Evolutionary conservation across 2,329 filamentous ascomycete genomes (phyloP).

Genomic region (Pyrenophora graminea): DNA sequence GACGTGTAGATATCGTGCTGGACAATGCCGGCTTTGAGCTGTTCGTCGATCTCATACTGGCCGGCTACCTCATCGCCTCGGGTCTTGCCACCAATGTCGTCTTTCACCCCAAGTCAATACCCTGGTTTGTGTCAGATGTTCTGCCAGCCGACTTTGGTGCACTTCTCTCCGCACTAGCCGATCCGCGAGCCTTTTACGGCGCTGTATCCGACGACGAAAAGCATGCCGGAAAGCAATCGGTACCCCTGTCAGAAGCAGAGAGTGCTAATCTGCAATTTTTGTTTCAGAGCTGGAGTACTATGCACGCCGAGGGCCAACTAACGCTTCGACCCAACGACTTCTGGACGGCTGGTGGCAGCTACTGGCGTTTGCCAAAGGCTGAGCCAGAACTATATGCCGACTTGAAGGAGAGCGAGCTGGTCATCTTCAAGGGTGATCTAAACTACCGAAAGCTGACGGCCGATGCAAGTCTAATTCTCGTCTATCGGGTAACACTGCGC

Average conservation of each 20-base stretch:
- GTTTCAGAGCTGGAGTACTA: conserved; percentile 77
- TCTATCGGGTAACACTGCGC: background rate
- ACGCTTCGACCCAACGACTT: conserved; percentile 82
- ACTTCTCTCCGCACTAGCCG: conserved; percentile 78
- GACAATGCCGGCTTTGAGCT: conserved; percentile 98
- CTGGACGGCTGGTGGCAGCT: conserved; percentile 88
- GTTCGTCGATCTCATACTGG: conserved; percentile 90
- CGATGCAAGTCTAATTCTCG: conserved; percentile 66
- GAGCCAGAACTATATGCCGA: conserved; percentile 74
- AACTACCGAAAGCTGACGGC: conserved; percentile 93
- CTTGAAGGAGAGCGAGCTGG: conserved; percentile 79
- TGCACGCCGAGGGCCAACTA: conserved; percentile 83
- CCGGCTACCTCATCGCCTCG: conserved; percentile 83
- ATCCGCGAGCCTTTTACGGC: conserved; percentile 78
- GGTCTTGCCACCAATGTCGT: conserved; percentile 85
- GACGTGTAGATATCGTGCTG: conserved; percentile 89
- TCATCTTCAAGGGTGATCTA: conserved; percentile 95
- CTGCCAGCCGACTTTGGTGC: conserved; percentile 81
- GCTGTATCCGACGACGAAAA: conserved; percentile 69
- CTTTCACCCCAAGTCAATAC: conserved; percentile 90
- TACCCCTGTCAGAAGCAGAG: conserved; percentile 70
- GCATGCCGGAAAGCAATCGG: conserved; percentile 58
- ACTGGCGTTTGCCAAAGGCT: conserved; percentile 78
- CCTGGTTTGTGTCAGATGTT: conserved; percentile 98
- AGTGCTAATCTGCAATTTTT: conserved; percentile 71